Evolutionary conservation across 2,329 filamentous ascomycete species (phyloP).

Genomic region (Cercospora sesami): DNA sequence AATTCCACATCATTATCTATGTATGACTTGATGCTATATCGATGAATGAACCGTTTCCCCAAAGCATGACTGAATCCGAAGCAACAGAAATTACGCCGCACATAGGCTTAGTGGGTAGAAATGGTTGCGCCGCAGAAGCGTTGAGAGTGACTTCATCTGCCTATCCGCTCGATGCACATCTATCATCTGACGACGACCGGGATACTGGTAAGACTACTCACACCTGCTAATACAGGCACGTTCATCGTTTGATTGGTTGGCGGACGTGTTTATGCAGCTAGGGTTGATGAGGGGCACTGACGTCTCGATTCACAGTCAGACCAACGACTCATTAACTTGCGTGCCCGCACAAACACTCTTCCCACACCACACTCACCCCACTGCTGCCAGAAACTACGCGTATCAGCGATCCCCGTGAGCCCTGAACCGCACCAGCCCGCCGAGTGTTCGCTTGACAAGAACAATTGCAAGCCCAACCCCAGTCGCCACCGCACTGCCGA

Average conservation of each 20-base stretch:
- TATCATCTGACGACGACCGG: background rate
- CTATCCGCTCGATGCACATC: background rate
- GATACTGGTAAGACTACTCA: background rate
- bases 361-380: background rate
- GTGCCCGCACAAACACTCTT: background rate
- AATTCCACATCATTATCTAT: background rate
- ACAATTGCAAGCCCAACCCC: background rate
- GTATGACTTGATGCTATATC: background rate
- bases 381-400: background rate
- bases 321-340: background rate
- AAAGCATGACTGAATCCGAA: background rate
- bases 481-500: slow-evolving; percentile 1
- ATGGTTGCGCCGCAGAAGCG: background rate
- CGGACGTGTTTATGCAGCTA: background rate
- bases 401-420: background rate
- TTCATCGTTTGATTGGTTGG: slow-evolving; percentile 2
- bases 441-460: background rate
- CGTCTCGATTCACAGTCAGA: background rate
- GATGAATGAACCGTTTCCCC: background rate
- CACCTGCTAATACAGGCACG: background rate
- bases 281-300: background rate
- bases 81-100: background rate
- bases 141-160: background rate
- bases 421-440: background rate
- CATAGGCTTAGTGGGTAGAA: background rate